Conservation (phyloP, 306 rosid genomes). For the Glycine tomentella region DNA sequence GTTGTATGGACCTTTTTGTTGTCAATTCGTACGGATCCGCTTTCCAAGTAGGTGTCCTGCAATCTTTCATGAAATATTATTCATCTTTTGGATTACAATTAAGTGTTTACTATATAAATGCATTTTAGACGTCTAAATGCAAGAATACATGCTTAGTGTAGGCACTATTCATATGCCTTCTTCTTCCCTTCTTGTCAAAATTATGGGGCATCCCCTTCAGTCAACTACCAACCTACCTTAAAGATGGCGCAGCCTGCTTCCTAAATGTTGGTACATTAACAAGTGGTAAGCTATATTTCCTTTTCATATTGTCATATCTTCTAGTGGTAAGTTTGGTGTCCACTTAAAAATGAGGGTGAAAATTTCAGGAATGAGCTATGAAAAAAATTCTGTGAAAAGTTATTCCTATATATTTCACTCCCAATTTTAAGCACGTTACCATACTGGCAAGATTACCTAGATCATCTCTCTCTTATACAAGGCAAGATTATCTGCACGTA, state of each 20-base stretch:
- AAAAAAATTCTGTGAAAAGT: no score
- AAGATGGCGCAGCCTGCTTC: conserved; percentile 93
- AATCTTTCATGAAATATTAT: conserved; percentile 5
- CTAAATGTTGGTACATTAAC: conserved; percentile 71
- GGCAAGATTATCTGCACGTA: no score
- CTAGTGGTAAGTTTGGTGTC: not conserved
- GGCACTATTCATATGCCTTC: conserved; percentile 82
- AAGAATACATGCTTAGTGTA: conserved; percentile 52
- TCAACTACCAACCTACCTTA: conserved; percentile 82
- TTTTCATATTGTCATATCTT: conserved; percentile 23
- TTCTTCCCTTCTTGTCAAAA: conserved; percentile 87
- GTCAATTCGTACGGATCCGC: conserved; percentile 94
- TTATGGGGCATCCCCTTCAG: conserved; percentile 89
- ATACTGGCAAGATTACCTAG: no score
- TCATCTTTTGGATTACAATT: conserved; percentile 17
- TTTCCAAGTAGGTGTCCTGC: conserved; percentile 73
- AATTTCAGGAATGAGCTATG: no score
- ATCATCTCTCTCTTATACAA: no score
- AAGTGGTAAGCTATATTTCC: conserved; percentile 60
- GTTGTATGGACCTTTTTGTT: conserved; percentile 75
- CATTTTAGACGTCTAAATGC: conserved; percentile 34
- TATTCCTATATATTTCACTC: no score
- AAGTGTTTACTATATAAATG: not conserved
- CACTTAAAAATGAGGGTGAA: no score
- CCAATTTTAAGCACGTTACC: no score